These are phyloP conservation scores for Rauvolfia tetraphylla DNA, from an alignment of 257 asterid genomes.

Conservation along the genomic window DNA sequence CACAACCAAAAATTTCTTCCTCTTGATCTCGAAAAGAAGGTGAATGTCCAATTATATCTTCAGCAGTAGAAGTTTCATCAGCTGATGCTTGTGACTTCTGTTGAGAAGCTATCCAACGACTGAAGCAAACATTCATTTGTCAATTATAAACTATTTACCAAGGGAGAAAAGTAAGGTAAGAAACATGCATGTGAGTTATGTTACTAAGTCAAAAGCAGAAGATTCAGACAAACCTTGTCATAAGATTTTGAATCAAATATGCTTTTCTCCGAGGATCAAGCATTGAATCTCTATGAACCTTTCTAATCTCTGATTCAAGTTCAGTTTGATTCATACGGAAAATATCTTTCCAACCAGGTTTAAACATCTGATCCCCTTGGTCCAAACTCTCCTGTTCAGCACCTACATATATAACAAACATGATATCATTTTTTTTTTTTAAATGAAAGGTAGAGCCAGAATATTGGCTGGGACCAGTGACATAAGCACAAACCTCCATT, in stretches of 20 bases:
- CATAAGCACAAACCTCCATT: conserved; percentile 24
- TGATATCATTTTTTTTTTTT: background rate
- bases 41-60: conserved; percentile 29
- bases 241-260: conserved; percentile 45
- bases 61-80: conserved; percentile 27
- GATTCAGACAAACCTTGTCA: conserved; percentile 35
- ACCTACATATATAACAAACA: conserved; percentile 20
- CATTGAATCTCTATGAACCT: conserved; percentile 37
- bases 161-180: background rate
- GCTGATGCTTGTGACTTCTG: conserved; percentile 41
- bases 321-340: conserved; percentile 54
- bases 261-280: conserved; percentile 51
- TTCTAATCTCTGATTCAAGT: conserved; percentile 50
- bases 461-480: background rate
- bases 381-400: conserved; percentile 30
- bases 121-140: conserved; percentile 12
- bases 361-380: conserved; percentile 37
- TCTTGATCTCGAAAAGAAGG: conserved; percentile 40
- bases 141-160: conserved; percentile 4
- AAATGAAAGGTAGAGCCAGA: conserved; percentile 9
- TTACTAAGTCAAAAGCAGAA: background rate
- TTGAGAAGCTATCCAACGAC: conserved; percentile 57
- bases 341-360: conserved; percentile 52
- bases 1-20: conserved; percentile 35
- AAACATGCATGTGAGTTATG: background rate